Evolutionary conservation across 208 protist species (phyloP), one percentile per base, ranked within the genome.

Genomic region (Chromosphaera perkinsii): DNA sequence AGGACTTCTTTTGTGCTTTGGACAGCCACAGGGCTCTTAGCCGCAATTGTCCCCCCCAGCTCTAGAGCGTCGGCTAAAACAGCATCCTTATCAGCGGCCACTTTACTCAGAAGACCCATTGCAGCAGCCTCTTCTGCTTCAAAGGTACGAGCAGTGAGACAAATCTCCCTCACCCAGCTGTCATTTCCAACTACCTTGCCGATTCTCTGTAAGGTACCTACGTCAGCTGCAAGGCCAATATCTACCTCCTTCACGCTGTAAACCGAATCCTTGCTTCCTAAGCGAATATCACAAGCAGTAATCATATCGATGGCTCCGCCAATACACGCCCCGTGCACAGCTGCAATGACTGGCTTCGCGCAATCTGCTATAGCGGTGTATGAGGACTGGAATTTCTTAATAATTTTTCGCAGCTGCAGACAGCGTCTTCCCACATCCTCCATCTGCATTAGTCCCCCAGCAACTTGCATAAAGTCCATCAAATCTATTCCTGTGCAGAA

Each of bases 261-360:
- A 10, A 20, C 65, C 10, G 10, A 32, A 36, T 69, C 63, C 27
- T 17, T 33, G 33, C 22, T 49, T 20, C 4, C 5, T 9, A 48
- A 27, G 33, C 63, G 63, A 12, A 69, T 36, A 51, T 57, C 47
- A 54, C 5, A 9, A 10, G 63, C 63, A 47, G 31, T 52, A 20
- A 69, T 62, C 22, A 62, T 36, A 7, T 69, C 45, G 24, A 42
- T 22, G 42, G 42, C 52, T 1, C 37, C 65, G 7, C 65, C 65
- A 27, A 71, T 49, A 35, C 49, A 60, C 9, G 57, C 72, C 2
- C 42, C 36, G 33, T 81, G 73, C 3, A 74, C 29, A 22, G 51
- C 73, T 27, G 69, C 51, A 40, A 81, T 81, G 0, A 79, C 73
- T 9, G 77, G 77, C 42, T 67, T 58, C 1, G 36, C 45, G 60